A percentile compares a stretch with the other conserved stretches of the same genome.
Conservation (phyloP, 2,329 filamentous ascomycete genomes). For the Penicillium sp. region DNA sequence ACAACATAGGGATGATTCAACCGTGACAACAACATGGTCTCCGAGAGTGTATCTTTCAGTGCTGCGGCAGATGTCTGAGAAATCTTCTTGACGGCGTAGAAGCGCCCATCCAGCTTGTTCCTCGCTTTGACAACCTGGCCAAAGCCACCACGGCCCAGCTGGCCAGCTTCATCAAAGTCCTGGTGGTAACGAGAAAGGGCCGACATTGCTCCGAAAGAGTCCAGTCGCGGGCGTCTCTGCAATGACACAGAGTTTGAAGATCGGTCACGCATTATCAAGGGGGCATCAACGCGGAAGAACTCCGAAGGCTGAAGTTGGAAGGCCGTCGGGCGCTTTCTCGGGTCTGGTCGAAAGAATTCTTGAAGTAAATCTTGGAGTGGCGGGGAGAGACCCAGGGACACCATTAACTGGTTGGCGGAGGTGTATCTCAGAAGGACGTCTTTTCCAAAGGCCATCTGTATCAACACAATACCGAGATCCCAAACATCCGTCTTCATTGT, state of each 20-base stretch:
- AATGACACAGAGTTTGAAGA: conserved; percentile 42
- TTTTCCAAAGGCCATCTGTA: conserved; percentile 90
- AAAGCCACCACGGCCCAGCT: conserved; percentile 88
- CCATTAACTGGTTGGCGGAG: conserved; percentile 69
- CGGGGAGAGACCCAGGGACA: conserved; percentile 65
- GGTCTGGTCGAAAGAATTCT: conserved; percentile 78
- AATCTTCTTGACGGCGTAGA: conserved; percentile 97
- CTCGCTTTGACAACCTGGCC: conserved; percentile 93
- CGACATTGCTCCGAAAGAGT: conserved; percentile 54
- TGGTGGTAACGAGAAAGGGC: conserved; percentile 71
- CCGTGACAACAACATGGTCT: conserved; percentile 84
- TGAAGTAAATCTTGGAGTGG: conserved; percentile 73
- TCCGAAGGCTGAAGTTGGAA: conserved; percentile 62
- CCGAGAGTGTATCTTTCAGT: conserved; percentile 62
- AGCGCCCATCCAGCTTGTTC: conserved; percentile 86
- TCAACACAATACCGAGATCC: conserved; percentile 85
- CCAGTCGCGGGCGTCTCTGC: conserved; percentile 54
- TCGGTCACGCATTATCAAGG: conserved; percentile 35
- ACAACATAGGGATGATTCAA: conserved; percentile 85
- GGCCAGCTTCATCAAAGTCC: conserved; percentile 86
- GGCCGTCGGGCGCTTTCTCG: conserved; percentile 76
- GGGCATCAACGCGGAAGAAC: conserved; percentile 41
- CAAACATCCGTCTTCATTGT: conserved; percentile 84
- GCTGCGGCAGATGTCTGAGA: conserved; percentile 69
- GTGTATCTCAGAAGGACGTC: conserved; percentile 70